Conservation (phyloP, 179 eudicot species). For the Gypsophila paniculata region DNA sequence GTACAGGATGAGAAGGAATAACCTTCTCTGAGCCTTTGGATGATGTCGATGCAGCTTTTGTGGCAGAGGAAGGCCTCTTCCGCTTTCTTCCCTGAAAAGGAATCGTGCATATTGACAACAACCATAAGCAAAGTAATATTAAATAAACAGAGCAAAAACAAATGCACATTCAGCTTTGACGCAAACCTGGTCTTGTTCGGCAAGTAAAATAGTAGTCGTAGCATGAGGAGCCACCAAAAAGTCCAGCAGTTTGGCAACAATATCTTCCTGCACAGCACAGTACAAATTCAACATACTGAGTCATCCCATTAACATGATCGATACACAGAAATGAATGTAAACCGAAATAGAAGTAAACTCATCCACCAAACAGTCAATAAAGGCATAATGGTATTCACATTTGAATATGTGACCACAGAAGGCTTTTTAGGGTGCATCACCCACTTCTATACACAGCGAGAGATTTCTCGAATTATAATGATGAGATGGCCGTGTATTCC, state of each 20-base stretch:
- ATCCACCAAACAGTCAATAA: not conserved
- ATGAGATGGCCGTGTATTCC: not conserved
- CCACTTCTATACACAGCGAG: not conserved
- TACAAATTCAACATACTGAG: constrained; percentile 7
- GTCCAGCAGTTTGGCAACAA: constrained; percentile 64
- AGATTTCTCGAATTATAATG: not conserved
- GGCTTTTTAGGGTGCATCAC: not conserved
- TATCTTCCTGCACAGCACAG: constrained; percentile 56
- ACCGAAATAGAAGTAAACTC: not conserved
- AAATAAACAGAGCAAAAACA: constrained; percentile 1
- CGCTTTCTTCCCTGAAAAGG: constrained; percentile 78
- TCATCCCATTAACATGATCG: not conserved
- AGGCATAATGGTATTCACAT: not conserved
- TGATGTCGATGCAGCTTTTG: constrained; percentile 44
- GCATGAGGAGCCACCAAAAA: constrained; percentile 88
- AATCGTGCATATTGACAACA: constrained; percentile 7
- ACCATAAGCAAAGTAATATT: no score
- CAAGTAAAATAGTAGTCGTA: constrained; percentile 65
- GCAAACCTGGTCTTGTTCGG: constrained; percentile 85
- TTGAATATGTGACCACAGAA: not conserved
- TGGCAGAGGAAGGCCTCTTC: constrained; percentile 45
- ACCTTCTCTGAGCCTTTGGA: constrained; percentile 72
- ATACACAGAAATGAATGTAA: not conserved
- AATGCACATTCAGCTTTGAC: constrained; percentile 12
- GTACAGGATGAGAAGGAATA: constrained; percentile 1